A percentile compares a stretch with the other conserved stretches of the same genome.
Conservation (phyloP, 495 filamentous ascomycete genomes). For the Corynascus novoguineensis region DNA sequence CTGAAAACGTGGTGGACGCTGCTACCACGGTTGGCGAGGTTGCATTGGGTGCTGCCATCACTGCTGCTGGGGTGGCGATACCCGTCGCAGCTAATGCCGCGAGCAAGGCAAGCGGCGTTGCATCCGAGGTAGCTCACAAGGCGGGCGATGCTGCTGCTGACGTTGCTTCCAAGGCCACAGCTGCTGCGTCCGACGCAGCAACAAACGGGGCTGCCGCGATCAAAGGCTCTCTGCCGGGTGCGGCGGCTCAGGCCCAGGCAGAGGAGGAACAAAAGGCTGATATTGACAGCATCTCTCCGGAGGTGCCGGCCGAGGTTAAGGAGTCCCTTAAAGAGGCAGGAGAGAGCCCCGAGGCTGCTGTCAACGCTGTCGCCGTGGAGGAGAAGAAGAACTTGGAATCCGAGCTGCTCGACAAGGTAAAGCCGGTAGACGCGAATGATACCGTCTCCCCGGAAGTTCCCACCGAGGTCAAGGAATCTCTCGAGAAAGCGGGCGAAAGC, state of each 20-base stretch:
- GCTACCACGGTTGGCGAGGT: constrained; percentile 38
- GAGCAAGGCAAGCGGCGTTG: background rate
- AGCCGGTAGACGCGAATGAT: constrained; percentile 22
- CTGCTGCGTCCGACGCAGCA: background rate
- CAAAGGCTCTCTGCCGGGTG: constrained; percentile 19
- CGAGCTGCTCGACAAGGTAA: constrained; percentile 52
- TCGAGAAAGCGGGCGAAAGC: constrained; percentile 54
- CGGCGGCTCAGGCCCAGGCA: background rate
- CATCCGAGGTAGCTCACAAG: background rate
- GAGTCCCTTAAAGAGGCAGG: constrained; percentile 63
- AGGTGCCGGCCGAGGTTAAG: constrained; percentile 68
- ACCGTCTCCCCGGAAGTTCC: constrained; percentile 55
- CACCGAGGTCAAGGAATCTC: constrained; percentile 65
- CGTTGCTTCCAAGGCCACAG: background rate
- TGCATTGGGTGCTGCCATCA: constrained; percentile 33
- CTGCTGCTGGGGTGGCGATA: constrained; percentile 27
- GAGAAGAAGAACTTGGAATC: constrained; percentile 74
- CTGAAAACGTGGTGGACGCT: constrained; percentile 38
- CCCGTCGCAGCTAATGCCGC: background rate
- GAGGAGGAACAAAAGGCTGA: constrained; percentile 21
- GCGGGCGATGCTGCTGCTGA: constrained; percentile 3
- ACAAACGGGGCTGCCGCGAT: constrained; percentile 12
- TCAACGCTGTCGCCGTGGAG: constrained; percentile 58
- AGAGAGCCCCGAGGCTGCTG: constrained; percentile 63
- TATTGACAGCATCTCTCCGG: constrained; percentile 37